phyloP scores from a whole-genome alignment of 768 basidiomycete genomes.

The Ramaria rubella region DNA sequence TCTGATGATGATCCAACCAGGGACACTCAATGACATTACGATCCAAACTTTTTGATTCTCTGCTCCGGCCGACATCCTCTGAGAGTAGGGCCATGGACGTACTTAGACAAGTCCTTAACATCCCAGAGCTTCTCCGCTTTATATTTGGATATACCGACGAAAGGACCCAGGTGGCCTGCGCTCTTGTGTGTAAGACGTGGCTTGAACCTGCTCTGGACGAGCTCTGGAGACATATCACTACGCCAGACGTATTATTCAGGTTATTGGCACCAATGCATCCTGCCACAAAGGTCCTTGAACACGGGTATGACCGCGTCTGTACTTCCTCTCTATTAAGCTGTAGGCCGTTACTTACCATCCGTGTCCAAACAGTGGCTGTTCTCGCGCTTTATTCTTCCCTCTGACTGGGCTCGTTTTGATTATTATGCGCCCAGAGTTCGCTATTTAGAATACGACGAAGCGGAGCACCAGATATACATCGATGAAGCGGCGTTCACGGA shows the following conservation, averaged over 20 bases:
- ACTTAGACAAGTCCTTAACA: constrained; percentile 44
- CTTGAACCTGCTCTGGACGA: constrained; percentile 48
- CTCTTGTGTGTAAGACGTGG: constrained; percentile 54
- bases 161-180: constrained; percentile 37
- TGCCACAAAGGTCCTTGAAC: background rate
- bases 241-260: constrained; percentile 39
- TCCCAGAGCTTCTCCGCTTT: constrained; percentile 55
- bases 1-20: too few relatives aligned
- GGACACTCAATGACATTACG: too few relatives aligned
- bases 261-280: constrained; percentile 44
- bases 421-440: constrained; percentile 49
- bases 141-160: constrained; percentile 44
- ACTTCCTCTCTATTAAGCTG: background rate
- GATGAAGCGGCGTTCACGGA: constrained; percentile 42
- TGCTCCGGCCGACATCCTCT: too few relatives aligned
- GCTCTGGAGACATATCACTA: constrained; percentile 51
- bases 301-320: background rate
- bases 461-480: constrained; percentile 17
- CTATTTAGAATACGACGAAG: constrained; percentile 21
- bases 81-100: too few relatives aligned
- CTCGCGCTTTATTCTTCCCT: constrained; percentile 33
- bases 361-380: constrained; percentile 28
- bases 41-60: too few relatives aligned
- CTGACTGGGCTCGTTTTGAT: constrained; percentile 51
- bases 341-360: background rate